phyloP scores from a whole-genome alignment of 2,329 filamentous ascomycete species.

The Aspergillus jensenii region DNA sequence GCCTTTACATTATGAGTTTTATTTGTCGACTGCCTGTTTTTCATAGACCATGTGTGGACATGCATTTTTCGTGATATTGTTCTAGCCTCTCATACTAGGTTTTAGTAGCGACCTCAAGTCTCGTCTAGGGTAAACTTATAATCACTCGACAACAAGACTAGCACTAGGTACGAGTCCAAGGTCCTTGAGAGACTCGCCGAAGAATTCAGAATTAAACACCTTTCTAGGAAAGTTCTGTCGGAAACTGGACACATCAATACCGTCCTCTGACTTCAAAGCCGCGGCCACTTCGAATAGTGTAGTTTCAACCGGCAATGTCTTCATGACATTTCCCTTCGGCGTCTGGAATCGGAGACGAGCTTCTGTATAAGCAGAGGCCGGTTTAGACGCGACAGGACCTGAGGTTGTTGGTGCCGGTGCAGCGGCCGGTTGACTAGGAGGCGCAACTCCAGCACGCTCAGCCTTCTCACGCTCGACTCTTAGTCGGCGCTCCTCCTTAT shows the following conservation, averaged over 20 bases:
- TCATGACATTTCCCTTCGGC: constrained; percentile 71
- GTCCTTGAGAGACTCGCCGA: constrained; percentile 89
- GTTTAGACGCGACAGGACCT: constrained; percentile 56
- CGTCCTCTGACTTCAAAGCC: constrained; percentile 69
- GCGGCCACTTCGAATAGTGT: constrained; percentile 91
- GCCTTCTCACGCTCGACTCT: constrained; percentile 87
- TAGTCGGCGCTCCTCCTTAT: constrained; percentile 83
- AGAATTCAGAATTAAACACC: constrained; percentile 71
- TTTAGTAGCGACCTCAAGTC: neutral
- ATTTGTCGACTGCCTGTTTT: neutral
- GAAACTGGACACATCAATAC: constrained; percentile 71
- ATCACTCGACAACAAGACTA: constrained; percentile 70
- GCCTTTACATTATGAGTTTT: neutral
- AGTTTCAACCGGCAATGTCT: constrained; percentile 84
- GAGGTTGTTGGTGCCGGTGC: constrained; percentile 45
- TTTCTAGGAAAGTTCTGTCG: constrained; percentile 85
- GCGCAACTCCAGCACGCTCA: constrained; percentile 71
- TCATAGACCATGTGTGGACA: no score
- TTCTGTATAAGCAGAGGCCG: constrained; percentile 72
- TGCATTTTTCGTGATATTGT: neutral
- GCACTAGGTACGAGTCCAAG: constrained; percentile 86
- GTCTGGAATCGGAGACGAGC: constrained; percentile 81
- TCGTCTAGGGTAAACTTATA: neutral
- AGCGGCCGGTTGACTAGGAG: constrained; percentile 49
- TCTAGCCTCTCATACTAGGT: constrained; percentile 1